Base-by-base conservation (phyloP, 495 filamentous ascomycete genomes). In the Hyphodiscus hymeniophilus region DNA sequence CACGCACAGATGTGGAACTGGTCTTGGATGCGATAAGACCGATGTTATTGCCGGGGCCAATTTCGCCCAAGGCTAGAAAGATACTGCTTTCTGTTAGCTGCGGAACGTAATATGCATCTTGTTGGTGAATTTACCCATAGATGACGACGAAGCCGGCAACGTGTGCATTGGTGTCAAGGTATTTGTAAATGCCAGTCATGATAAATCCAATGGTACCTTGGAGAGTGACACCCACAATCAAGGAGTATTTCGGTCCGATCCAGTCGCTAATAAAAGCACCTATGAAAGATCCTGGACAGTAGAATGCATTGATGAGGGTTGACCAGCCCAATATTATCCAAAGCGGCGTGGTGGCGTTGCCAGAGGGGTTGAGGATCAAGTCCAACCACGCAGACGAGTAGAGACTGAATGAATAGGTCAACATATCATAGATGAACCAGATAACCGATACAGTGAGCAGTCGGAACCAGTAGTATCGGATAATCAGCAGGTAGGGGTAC, bases 11-110 rank as follows among this genome's bases (percentile, higher is more conserved):
- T 3, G 90, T 96, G 0, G 89, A 86, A 61, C 81, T 84, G 13
- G 85, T 90, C 67, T 94, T 95, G 43, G 86, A 85, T 0, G 89
- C 89, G 17, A 89, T 65, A 0, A 95, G 76, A 4, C 89, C 89
- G 56, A 95, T 94, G 63, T 95, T 95, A 66, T 96, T 82, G 22
- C 89, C 90, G 0, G 90, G 88, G 0, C 89, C 90, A 34, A 90
- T 59, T 63, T 95, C 89, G 20, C 89, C 90, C 7, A 95, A 75
- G 0, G 80, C 77, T 2, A 86, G 71, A 70, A 96, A 95, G 55
- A 96, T 77, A 32, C 88, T 33, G n/a, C 8, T 7, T 8, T 33
- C 30, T 33, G n/a, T 33, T 33, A 33, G n/a, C 30, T n/a, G n/a
- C 30, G 30, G n/a, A 33, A 33, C n/a, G 8, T n/a, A 33, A n/a